Percentiles rank a stretch among this genome's conserved stretches.
These are phyloP conservation scores for Zopfia rhizophila DNA, from an alignment of 2,329 filamentous ascomycete genomes.

Conservation along the genomic window DNA sequence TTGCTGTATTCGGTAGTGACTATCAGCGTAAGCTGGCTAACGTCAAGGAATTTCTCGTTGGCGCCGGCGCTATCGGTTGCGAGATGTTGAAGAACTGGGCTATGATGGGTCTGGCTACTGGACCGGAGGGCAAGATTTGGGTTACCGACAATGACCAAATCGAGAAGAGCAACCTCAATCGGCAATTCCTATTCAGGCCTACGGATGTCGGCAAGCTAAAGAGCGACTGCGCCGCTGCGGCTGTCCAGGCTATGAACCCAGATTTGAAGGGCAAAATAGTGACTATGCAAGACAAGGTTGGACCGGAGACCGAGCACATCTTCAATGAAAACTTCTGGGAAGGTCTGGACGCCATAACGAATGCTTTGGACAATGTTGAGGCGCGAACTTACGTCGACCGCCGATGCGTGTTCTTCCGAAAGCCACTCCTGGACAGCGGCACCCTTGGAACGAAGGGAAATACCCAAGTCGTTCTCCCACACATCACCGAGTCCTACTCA, in stretches of 20 bases:
- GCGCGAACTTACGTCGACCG: constrained; percentile 96
- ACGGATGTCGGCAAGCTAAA: constrained; percentile 96
- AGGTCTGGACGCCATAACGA: constrained; percentile 88
- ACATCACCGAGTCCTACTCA: constrained; percentile 95
- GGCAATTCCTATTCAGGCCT: constrained; percentile 93
- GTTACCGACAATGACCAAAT: constrained; percentile 99
- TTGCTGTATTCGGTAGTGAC: constrained; percentile 92
- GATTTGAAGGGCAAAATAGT: constrained; percentile 88
- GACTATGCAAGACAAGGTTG: constrained; percentile 88
- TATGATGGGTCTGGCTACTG: constrained; percentile 94
- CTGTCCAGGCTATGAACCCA: constrained; percentile 96
- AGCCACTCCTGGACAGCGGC: constrained; percentile 94
- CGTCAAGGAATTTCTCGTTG: constrained; percentile 91
- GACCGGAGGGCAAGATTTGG: constrained; percentile 86
- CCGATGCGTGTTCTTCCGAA: constrained; percentile 97
- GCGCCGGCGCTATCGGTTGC: constrained; percentile 95
- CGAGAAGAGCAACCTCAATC: constrained; percentile 98
- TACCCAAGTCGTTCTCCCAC: constrained; percentile 92
- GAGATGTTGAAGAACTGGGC: constrained; percentile 99
- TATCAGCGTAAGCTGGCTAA: constrained; percentile 95
- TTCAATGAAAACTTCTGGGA: constrained; percentile 97
- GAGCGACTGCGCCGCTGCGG: constrained; percentile 90
- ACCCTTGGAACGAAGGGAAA: constrained; percentile 99
- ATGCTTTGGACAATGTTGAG: constrained; percentile 97
- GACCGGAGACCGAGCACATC: constrained; percentile 88